These are phyloP conservation scores for Fraxinus americana DNA, from an alignment of 257 asterid genomes.

Conservation along the genomic window DNA sequence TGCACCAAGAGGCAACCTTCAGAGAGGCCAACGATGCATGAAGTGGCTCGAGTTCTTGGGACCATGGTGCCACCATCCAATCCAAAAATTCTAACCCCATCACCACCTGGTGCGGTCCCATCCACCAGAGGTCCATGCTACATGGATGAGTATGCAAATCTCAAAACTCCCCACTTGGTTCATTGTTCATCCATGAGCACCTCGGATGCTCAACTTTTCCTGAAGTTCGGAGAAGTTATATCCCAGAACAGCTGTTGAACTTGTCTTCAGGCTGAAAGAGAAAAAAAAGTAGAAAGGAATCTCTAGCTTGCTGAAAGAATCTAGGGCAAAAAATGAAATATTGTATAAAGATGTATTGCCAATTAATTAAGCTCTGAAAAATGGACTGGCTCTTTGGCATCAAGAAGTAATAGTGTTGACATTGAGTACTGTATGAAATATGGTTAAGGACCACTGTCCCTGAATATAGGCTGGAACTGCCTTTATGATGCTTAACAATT, in stretches of 20 bases:
- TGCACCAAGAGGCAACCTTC: conserved; percentile 83
- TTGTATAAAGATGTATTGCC: conserved; percentile 22
- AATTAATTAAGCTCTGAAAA: conserved; percentile 24
- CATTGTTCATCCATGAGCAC: conserved; percentile 87
- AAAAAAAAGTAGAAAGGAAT: background rate
- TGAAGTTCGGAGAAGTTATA: conserved; percentile 75
- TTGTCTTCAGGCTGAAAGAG: background rate
- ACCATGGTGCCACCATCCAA: conserved; percentile 47
- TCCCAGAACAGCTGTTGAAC: conserved; percentile 62
- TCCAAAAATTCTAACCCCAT: conserved; percentile 24
- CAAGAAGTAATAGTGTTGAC: background rate
- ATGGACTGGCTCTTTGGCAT: conserved; percentile 12
- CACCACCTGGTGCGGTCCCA: conserved; percentile 30
- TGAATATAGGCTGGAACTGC: background rate
- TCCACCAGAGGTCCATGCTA: conserved; percentile 65
- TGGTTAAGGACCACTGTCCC: background rate
- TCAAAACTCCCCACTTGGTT: conserved; percentile 81
- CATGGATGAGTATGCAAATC: conserved; percentile 82
- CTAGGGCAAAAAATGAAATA: background rate
- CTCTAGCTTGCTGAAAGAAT: background rate
- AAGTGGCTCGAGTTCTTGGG: conserved; percentile 77
- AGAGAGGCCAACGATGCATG: conserved; percentile 93
- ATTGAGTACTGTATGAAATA: conserved; percentile 9
- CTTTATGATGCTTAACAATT: background rate
- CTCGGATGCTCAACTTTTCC: conserved; percentile 85